These are phyloP conservation scores for Tetrapyrgos nigripes DNA, from an alignment of 1,284 basidiomycete species.

Conservation along the genomic window DNA sequence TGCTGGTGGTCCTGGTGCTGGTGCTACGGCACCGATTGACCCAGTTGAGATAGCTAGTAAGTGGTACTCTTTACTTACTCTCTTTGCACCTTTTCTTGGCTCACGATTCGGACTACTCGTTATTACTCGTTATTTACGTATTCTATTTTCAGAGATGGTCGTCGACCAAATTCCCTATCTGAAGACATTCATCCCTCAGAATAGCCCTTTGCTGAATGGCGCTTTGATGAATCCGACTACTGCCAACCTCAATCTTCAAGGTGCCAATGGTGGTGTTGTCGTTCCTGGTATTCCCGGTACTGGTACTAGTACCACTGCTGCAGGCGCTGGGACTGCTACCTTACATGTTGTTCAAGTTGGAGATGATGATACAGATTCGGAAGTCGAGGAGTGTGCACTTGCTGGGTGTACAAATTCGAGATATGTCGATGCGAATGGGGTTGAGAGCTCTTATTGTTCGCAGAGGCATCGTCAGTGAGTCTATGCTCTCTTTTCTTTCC, in stretches of 20 bases:
- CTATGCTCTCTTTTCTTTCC: too few relatives aligned
- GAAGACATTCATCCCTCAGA: not conserved
- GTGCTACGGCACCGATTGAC: constrained; percentile 32
- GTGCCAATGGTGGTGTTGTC: too few relatives aligned
- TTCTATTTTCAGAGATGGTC: not conserved
- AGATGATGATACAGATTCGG: not conserved
- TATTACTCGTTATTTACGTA: not conserved
- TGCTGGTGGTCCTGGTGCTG: too few relatives aligned
- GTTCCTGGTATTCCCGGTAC: too few relatives aligned
- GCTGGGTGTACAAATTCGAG: constrained; percentile 57
- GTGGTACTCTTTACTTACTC: constrained; percentile 11
- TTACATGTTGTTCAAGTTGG: not conserved
- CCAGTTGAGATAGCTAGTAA: constrained; percentile 46
- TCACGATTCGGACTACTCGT: too few relatives aligned
- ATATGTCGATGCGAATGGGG: constrained; percentile 50
- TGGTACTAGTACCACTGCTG: too few relatives aligned
- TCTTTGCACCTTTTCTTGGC: not conserved
- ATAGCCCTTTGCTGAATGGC: not conserved
- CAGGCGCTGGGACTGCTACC: not conserved
- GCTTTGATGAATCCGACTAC: not conserved
- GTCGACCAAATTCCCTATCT: constrained; percentile 2
- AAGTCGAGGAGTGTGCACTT: constrained; percentile 43
- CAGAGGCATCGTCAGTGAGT: constrained; percentile 58
- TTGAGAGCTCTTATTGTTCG: constrained; percentile 57
- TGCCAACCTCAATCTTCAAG: too few relatives aligned